Base-by-base conservation (phyloP, 257 asterid genomes). In the Solanum chilense region DNA sequence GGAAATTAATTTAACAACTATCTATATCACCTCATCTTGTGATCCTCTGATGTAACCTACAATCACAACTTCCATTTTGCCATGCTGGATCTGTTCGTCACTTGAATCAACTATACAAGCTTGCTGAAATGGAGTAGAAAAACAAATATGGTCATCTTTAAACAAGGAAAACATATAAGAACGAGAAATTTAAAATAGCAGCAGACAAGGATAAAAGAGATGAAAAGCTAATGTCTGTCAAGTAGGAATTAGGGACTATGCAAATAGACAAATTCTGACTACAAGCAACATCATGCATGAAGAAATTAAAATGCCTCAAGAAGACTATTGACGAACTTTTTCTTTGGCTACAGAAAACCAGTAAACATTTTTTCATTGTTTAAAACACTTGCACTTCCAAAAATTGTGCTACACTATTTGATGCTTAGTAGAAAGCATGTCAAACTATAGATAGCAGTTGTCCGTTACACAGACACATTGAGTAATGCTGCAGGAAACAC, bases 1-100 rank as follows among this genome's bases (percentile, higher is more conserved):
- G 12, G 3, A 58, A 80, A 80, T 21, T 80, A 80, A 80, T 47
- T 75, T 21, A 41, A 80, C 25, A 80, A 47, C 66, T 29, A 27
- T 80, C 12, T 80, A 29, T 49, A 58, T 91, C 93, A 96, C 98
- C 95, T 71, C 88, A 84, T 41, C 27, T 49, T 49, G 39, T 44
- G 93, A 88, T 89, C 96, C 92, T 88, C 92, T 91, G 90, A 94
- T 91, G 93, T 91, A 94, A 85, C 97, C 99, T 74, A 92, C 94
- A 18, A 96, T 84, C 87, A 92, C 70, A 88, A 95, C 62, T 91
- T 94, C 93, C 92, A 94, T 90, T 86, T 91, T 86, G 64, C 85
- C 58, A 76, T 91, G 94, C 39, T 89, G 6, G 42, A 73, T 37
- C 86, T 85, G 70, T 35, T 70, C 91, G 5, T 87, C 88, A 84